Conservation (phyloP, 1,139 yeast species). For the Keqinozyma sinolaborantium region DNA sequence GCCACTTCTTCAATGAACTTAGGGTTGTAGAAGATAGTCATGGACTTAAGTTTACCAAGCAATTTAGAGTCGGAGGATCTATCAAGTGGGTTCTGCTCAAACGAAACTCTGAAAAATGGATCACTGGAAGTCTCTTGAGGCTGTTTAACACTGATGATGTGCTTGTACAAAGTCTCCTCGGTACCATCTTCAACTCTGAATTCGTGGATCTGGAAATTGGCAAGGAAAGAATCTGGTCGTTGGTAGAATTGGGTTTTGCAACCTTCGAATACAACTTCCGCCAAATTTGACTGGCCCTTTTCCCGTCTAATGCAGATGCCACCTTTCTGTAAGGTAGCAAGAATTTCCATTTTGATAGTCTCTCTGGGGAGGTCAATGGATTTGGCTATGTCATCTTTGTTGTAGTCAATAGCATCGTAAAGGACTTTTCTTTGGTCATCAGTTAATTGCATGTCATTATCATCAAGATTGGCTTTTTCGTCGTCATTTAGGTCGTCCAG, state of each 20-base stretch:
- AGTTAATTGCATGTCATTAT: slow-evolving; percentile 26
- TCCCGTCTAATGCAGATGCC: slow-evolving; percentile 60
- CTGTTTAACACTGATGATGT: slow-evolving; percentile 84
- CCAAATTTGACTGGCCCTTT: slow-evolving; percentile 46
- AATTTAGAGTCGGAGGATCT: slow-evolving; percentile 77
- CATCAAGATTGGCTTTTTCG: slow-evolving; percentile 6
- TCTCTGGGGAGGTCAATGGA: slow-evolving; percentile 72
- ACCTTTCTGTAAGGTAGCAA: slow-evolving; percentile 71
- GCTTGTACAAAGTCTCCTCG: slow-evolving; percentile 67
- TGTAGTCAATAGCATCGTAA: slow-evolving; percentile 91
- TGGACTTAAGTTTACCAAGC: slow-evolving; percentile 72
- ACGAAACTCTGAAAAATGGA: slow-evolving; percentile 79
- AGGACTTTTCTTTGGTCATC: slow-evolving; percentile 79
- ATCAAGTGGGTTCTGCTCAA: slow-evolving; percentile 85
- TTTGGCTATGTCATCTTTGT: slow-evolving; percentile 56
- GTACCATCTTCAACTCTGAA: slow-evolving; percentile 88
- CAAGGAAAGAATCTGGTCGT: slow-evolving; percentile 73
- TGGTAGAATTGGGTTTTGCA: slow-evolving; percentile 72
- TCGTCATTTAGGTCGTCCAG: slow-evolving; percentile 4
- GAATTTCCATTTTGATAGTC: slow-evolving; percentile 61
- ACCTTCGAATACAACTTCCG: slow-evolving; percentile 80
- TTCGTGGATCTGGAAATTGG: slow-evolving; percentile 74
- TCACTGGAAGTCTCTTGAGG: slow-evolving; percentile 19
- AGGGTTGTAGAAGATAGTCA: slow-evolving; percentile 87
- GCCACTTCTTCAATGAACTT: slow-evolving; percentile 72